A percentile compares a stretch with the other conserved stretches of the same genome.
phyloP scores from a whole-genome alignment of 116 monocot species.

The Dioscorea cayenensis region DNA sequence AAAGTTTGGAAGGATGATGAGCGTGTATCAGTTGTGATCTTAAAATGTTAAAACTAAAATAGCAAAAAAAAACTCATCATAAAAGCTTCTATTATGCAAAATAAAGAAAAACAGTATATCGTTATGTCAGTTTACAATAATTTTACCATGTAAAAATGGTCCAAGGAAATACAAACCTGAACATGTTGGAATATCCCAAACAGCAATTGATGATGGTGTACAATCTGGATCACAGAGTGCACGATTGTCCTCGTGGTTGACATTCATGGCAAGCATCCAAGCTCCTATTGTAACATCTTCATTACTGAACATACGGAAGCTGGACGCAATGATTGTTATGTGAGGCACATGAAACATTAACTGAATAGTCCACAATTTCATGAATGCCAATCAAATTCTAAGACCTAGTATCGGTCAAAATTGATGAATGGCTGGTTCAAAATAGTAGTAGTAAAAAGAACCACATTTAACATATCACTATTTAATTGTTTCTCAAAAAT shows the following conservation, averaged over 20 bases:
- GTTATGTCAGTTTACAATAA: too few relatives aligned
- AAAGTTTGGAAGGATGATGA: not conserved
- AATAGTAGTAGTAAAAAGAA: too few relatives aligned
- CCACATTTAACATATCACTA: too few relatives aligned
- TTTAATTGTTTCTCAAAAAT: too few relatives aligned
- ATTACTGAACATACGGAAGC: constrained; percentile 78
- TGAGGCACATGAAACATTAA: too few relatives aligned
- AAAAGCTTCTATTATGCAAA: too few relatives aligned
- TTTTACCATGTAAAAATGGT: not conserved
- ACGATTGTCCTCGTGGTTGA: constrained; percentile 66
- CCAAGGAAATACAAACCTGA: constrained; percentile 44
- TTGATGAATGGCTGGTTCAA: too few relatives aligned
- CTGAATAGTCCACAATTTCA: too few relatives aligned
- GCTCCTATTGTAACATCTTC: constrained; percentile 89
- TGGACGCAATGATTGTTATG: constrained; percentile 3
- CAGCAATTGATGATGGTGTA: constrained; percentile 67
- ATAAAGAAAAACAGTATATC: too few relatives aligned
- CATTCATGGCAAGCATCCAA: constrained; percentile 95
- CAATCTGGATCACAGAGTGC: constrained; percentile 62
- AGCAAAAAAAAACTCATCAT: too few relatives aligned
- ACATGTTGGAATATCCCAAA: constrained; percentile 93
- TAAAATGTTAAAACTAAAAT: not conserved
- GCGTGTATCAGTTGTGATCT: too few relatives aligned
- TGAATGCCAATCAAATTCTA: not conserved
- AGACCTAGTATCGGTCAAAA: not conserved